A percentile compares a stretch with the other conserved stretches of the same genome.
phyloP scores from a whole-genome alignment of 116 monocot genomes.

The Phalaenopsis hybrid region DNA sequence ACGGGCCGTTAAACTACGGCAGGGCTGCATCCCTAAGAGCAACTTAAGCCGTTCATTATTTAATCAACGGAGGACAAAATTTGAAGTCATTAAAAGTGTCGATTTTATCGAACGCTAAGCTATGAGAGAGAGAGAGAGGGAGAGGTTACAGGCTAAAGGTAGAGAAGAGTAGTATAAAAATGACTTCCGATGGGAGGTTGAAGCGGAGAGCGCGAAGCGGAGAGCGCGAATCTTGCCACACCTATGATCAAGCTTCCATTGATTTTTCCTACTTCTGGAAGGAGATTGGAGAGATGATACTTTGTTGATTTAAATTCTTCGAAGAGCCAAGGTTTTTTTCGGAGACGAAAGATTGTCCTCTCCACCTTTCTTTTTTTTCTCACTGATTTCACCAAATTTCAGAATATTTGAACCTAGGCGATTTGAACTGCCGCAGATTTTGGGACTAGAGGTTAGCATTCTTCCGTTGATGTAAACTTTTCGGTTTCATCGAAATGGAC shows the following conservation, averaged over 20 bases:
- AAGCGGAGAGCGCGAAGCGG: background rate
- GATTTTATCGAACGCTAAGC: background rate
- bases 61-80: background rate
- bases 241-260: background rate
- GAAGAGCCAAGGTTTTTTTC: background rate
- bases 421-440: no score
- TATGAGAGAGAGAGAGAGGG: background rate
- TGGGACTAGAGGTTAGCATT: no score
- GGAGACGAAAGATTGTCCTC: background rate
- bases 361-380: background rate
- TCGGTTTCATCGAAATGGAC: no score
- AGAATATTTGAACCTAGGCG: background rate
- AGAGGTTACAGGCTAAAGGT: background rate
- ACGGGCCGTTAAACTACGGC: no score
- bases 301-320: background rate
- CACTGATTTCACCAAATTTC: background rate
- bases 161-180: background rate
- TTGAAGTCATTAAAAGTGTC: background rate
- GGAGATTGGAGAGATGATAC: background rate
- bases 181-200: background rate
- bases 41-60: background rate
- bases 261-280: background rate
- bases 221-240: background rate
- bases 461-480: no score
- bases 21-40: background rate